Conservation (phyloP, 2,329 filamentous ascomycete genomes). For the Aspergillus brasiliensis region DNA sequence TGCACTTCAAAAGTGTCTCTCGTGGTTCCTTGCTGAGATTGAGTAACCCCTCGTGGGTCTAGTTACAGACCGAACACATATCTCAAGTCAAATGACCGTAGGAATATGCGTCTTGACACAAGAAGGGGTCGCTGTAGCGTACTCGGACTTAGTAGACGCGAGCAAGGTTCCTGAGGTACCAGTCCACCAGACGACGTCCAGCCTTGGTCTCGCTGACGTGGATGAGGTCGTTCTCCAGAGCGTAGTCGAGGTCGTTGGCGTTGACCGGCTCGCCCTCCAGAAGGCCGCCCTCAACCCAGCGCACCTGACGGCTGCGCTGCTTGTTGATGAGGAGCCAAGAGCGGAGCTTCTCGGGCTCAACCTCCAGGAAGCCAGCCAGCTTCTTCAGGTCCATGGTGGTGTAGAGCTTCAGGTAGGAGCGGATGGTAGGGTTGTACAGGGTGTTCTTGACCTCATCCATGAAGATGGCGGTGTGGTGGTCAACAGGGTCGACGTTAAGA, state of each 20-base stretch:
- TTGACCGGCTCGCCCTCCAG: conserved; percentile 91
- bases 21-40: neutral
- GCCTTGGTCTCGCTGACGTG: conserved; percentile 99
- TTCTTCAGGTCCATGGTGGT: conserved; percentile 99
- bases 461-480: conserved; percentile 96
- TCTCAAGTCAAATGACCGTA: conserved; percentile 7
- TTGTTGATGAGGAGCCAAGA: conserved; percentile 96
- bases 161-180: conserved; percentile 96
- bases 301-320: conserved; percentile 94
- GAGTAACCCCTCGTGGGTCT: neutral
- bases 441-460: conserved; percentile 99
- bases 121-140: conserved; percentile 1
- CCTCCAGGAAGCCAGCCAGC: conserved; percentile 93
- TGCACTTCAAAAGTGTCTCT: neutral
- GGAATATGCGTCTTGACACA: conserved; percentile 12
- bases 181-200: conserved; percentile 93
- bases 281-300: conserved; percentile 88
- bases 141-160: conserved; percentile 73
- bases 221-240: conserved; percentile 93
- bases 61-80: conserved; percentile 12
- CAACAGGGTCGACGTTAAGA: conserved; percentile 92
- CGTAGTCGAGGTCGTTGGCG: conserved; percentile 94
- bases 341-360: conserved; percentile 92
- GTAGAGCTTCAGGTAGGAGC: conserved; percentile 98
- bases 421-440: conserved; percentile 95